Base-by-base conservation (phyloP, 257 asterid species). In the Solanum phureja region DNA sequence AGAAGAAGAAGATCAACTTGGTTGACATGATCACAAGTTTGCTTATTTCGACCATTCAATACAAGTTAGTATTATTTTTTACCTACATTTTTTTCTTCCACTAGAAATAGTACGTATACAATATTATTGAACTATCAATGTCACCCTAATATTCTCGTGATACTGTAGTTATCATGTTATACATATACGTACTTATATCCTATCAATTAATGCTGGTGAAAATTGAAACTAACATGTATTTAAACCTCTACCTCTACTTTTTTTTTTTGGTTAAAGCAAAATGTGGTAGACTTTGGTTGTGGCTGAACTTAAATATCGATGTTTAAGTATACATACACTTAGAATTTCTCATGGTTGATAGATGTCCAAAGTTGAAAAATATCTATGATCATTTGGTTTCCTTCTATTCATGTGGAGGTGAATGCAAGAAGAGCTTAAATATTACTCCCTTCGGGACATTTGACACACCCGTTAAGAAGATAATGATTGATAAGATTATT, bases 21-120 rank as follows among this genome's bases (percentile, higher is more conserved):
- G 66, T 68, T 38, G 40, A 52, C 13, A 40, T 33, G 79, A 18
- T 91, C 93, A 89, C 93, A 91, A 86, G 93, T 58, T 62, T 38
- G 40, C 24, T 49, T 76, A 71, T 68, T 84, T 88, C 60, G 58
- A 83, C 93, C 93, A 88, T 83, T 29, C 86, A 82, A 79, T 29
- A 13, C 40, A 83, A 31, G 9, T 52, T 9, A 38, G 12, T 31
- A 0, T 69, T 69, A 14, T 29, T 71, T 71, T 14, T 31, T 1
- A 71, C 79, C 11, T 72, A 8, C 12, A 16, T 13, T 72, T 33
- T 33, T 72, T 72, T 33, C 7, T 72, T 72, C 79, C 79, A 72
- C 44, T 12, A 44, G 66, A 79, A 79, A 44, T 27, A 7, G 31
- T 76, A 77, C 24, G 64, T 77, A 77, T 42, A 19, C 77, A 31